Percentiles rank a stretch among this genome's conserved stretches.
These are phyloP conservation scores for Citrus trifoliata DNA, from an alignment of 345 rosid genomes.

Conservation along the genomic window DNA sequence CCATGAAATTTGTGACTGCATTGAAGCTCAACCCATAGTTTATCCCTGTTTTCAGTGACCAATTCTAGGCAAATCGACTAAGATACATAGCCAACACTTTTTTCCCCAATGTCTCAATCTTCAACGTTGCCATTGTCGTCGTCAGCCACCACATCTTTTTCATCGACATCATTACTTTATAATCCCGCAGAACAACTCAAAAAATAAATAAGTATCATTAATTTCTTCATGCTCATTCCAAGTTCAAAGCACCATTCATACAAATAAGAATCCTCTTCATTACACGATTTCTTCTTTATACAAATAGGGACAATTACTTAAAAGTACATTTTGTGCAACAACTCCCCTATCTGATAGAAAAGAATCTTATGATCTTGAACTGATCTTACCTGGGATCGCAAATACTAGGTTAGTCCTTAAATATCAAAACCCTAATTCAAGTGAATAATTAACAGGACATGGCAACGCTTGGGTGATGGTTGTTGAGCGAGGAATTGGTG, in stretches of 20 bases:
- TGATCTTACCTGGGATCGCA: no score
- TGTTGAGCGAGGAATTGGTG: no score
- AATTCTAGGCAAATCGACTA: slow-evolving; percentile 97
- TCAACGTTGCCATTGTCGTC: slow-evolving; percentile 34
- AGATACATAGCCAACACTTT: slow-evolving; percentile 29
- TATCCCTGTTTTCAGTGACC: slow-evolving; percentile 69
- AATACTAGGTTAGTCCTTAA: slow-evolving; percentile 1
- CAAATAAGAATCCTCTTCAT: no score
- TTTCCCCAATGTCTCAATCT: slow-evolving; percentile 41
- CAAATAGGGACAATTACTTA: no score
- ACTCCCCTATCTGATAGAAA: no score
- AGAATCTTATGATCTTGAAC: no score
- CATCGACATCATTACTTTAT: slow-evolving; percentile 44
- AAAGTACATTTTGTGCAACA: no score
- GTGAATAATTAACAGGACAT: neutral
- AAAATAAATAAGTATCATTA: no score
- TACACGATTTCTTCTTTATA: no score
- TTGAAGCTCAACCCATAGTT: slow-evolving; percentile 94
- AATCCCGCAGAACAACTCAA: slow-evolving; percentile 53
- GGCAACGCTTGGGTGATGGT: neutral
- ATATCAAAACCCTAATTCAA: slow-evolving; percentile 25
- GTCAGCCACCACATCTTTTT: slow-evolving; percentile 32
- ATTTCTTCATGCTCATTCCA: no score
- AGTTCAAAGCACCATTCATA: no score
- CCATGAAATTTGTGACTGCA: slow-evolving; percentile 94